Evolutionary conservation across 2,329 filamentous ascomycete genomes (phyloP).

Genomic region (Neoscytalidium dimidiatum): DNA sequence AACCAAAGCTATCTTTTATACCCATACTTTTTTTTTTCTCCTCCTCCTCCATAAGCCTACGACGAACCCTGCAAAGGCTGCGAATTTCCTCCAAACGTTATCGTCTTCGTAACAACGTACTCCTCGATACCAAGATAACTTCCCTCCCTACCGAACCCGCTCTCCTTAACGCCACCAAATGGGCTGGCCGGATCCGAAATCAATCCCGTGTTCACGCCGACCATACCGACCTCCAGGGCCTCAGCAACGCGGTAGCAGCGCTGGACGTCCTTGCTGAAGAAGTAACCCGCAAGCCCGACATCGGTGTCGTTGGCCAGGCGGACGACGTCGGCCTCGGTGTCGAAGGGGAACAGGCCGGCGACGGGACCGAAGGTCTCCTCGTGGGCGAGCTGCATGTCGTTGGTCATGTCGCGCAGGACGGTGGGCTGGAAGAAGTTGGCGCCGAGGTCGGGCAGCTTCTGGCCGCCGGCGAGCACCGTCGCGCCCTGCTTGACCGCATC

Average conservation of each 20-base stretch:
- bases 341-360: conserved; percentile 84
- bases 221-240: conserved; percentile 80
- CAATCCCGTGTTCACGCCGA: conserved; percentile 62
- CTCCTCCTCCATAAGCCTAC: too few species aligned
- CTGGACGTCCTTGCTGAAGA: conserved; percentile 70
- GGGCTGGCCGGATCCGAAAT: conserved; percentile 51
- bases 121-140: conserved; percentile 53
- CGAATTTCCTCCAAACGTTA: conserved; percentile 63
- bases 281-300: conserved; percentile 91
- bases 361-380: conserved; percentile 98
- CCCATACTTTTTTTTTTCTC: too few species aligned
- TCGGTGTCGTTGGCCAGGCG: conserved; percentile 77
- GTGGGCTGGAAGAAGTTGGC: conserved; percentile 88
- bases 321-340: conserved; percentile 86
- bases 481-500: conserved; percentile 79
- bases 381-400: conserved; percentile 77
- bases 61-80: conserved; percentile 53
- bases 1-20: too few species aligned
- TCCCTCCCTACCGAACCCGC: conserved; percentile 50
- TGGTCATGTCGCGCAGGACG: conserved; percentile 82
- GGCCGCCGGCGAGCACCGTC: conserved; percentile 73
- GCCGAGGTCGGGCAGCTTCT: conserved; percentile 69
- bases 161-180: conserved; percentile 53
- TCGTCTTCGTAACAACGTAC: conserved; percentile 50
- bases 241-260: conserved; percentile 63